Evolutionary conservation across 208 protist genomes (phyloP), one percentile per base, ranked within the genome.

Genomic region (Trypanosoma grayi): DNA sequence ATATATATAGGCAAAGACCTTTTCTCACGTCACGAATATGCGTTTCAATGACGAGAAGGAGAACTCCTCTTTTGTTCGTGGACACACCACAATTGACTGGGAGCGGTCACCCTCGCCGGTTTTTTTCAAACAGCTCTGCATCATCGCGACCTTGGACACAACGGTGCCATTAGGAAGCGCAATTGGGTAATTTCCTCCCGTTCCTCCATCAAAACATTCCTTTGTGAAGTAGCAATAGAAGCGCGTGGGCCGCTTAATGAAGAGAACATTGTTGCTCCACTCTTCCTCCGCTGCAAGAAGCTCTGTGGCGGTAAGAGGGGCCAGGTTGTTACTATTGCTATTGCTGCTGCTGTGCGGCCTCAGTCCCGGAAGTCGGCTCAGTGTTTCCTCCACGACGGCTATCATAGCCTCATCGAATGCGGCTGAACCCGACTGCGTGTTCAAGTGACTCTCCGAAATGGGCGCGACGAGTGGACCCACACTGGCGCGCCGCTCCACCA

Each of bases 321-420:
- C 16, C 31, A 13, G 24, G 43, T 41, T 61, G 46, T 39, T 45
- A 47, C 9, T 50, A 22, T 31, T 48, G 57, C 24, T 41, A 54
- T 52, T 47, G 16, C 18, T 50, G 56, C n/a, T 16, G 41, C 37
- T 28, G 31, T 25, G 7, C 22, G 30, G 16, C 48, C 55, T 10
- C 31, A 16, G 7, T 54, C 18, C 39, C 4, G 25, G 27, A 31
- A 31, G 34, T 61, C 48, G 30, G 34, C 53, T 31, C 58, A 92
- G 66, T 22, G 85, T 64, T 8, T 90, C 76, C 56, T 89, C 87
- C 18, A 90, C 70, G 46, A 94, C 44, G 34, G 65, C 60, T 82
- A 94, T 90, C 69, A 94, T 88, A 16, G 68, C 66, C 5, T 45
- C 53, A 72, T 94, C 84, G 59, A 94, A 94, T 13, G 62, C 51